phyloP scores from a whole-genome alignment of 2,329 filamentous ascomycete species.

The Tolypocladium sp. region DNA sequence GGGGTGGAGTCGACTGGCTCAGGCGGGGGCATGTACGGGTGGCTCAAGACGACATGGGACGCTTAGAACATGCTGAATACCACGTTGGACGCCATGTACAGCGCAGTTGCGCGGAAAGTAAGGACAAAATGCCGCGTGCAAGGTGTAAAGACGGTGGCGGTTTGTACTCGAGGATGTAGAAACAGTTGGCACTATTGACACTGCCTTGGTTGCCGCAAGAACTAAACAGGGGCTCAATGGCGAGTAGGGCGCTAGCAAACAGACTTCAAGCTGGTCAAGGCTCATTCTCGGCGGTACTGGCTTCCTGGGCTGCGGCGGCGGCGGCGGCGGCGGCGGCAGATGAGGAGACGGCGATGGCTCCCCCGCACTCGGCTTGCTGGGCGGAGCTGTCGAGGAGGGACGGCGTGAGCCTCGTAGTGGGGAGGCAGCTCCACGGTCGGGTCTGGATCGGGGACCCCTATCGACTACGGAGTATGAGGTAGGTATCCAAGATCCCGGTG shows the following conservation, averaged over 20 bases:
- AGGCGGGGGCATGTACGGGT: neutral
- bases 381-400: neutral
- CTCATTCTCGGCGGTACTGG: neutral
- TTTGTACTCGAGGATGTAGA: neutral
- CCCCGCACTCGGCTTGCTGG: neutral
- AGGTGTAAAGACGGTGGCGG: neutral
- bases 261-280: neutral
- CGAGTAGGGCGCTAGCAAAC: neutral
- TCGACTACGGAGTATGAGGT: neutral
- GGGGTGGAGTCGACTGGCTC: neutral
- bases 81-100: neutral
- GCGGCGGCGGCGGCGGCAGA: neutral
- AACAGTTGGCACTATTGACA: neutral
- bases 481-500: too few relatives aligned
- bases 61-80: neutral
- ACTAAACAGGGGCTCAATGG: neutral
- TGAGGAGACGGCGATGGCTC: neutral
- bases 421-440: neutral
- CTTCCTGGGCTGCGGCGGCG: too few relatives aligned
- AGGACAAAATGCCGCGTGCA: neutral
- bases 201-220: neutral
- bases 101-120: neutral
- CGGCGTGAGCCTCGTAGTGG: neutral
- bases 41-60: neutral
- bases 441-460: neutral